A percentile compares a stretch with the other conserved stretches of the same genome.
Conservation (phyloP, 805 yeast species). For the Lipomyces oligophaga region DNA sequence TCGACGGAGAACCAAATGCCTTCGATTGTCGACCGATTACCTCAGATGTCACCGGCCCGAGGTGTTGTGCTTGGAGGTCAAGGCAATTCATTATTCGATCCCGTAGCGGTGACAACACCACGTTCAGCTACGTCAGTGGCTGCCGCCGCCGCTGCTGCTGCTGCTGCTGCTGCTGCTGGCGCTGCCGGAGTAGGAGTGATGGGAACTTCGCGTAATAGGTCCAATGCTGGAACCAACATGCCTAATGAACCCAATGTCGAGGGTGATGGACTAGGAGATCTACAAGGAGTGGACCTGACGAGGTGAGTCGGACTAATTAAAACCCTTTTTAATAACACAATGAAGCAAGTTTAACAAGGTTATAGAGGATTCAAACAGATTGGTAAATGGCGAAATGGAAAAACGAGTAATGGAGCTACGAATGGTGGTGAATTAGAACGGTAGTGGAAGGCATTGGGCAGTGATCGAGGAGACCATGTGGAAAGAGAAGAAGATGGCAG, state of each 20-base stretch:
- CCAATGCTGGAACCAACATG: too few species aligned
- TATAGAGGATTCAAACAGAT: constrained; percentile 41
- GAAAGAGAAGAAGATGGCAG: too few species aligned
- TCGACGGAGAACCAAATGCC: neutral
- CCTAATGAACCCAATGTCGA: too few species aligned
- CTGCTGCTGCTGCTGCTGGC: constrained; percentile 1
- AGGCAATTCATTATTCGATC: too few species aligned
- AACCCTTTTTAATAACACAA: too few species aligned
- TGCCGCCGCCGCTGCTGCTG: neutral
- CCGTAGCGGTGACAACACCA: too few species aligned
- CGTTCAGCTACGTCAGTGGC: neutral
- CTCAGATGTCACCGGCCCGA: neutral
- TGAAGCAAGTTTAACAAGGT: neutral
- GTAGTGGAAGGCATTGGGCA: too few species aligned
- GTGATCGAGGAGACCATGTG: too few species aligned
- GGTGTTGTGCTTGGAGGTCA: neutral
- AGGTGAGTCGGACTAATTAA: constrained; percentile 21
- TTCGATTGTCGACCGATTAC: neutral
- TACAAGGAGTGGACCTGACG: constrained; percentile 48
- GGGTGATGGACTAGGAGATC: constrained; percentile 41
- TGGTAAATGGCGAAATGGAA: constrained; percentile 32
- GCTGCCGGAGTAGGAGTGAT: too few species aligned
- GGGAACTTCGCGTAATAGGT: too few species aligned
- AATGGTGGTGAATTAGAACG: too few species aligned
- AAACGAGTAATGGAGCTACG: constrained; percentile 19